phyloP scores from a whole-genome alignment of 305 asterid species.

The Plantago coronopus region DNA sequence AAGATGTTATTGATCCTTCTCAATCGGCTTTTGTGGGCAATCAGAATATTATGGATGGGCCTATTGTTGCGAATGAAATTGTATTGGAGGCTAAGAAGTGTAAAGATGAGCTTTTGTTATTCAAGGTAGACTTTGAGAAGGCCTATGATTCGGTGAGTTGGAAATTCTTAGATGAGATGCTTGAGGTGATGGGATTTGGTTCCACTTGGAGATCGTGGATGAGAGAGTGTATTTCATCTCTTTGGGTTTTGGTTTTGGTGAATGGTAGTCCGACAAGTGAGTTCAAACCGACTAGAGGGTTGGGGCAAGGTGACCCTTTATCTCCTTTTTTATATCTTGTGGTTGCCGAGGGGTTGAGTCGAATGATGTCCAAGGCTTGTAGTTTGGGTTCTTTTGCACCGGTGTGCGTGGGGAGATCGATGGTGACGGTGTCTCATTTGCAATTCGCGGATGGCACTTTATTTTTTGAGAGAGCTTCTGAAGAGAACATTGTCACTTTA shows the following conservation, averaged over 20 bases:
- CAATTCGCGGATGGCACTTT: not conserved
- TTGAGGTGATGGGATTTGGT: not conserved
- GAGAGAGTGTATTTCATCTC: too few species aligned
- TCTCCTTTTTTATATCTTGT: not conserved
- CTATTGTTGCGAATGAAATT: not conserved
- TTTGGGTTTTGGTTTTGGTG: not conserved
- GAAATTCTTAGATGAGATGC: not conserved
- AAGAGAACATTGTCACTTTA: not conserved
- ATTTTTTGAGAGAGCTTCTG: not conserved
- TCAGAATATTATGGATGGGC: not conserved
- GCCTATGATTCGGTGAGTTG: too few species aligned
- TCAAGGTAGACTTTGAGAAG: not conserved
- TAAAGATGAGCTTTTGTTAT: not conserved
- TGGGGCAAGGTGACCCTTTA: not conserved
- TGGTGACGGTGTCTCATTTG: not conserved
- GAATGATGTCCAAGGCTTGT: not conserved
- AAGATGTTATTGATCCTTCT: not conserved
- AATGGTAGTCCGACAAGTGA: too few species aligned
- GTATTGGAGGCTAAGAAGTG: not conserved
- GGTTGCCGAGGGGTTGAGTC: not conserved
- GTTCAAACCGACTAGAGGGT: not conserved
- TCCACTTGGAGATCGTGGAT: not conserved
- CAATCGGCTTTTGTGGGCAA: not conserved
- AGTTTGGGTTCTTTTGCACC: not conserved
- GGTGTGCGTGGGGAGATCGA: not conserved